These are phyloP conservation scores for Rasamsonia emersonii DNA, from an alignment of 2,329 filamentous ascomycete genomes.

Conservation along the genomic window DNA sequence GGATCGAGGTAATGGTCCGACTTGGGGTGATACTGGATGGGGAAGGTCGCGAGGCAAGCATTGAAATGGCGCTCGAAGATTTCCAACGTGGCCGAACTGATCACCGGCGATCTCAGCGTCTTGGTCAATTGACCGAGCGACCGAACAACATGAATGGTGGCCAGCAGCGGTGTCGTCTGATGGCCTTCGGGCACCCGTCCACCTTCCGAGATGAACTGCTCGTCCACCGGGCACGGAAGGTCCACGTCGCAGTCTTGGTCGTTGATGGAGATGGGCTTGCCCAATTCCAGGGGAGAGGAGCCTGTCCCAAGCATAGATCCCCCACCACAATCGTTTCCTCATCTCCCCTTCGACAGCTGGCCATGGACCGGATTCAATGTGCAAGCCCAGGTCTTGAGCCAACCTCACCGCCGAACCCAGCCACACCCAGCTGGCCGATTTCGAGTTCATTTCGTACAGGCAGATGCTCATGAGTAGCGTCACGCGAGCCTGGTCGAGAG, in stretches of 20 bases:
- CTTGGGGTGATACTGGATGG: conserved; percentile 60
- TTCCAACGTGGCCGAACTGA: conserved; percentile 60
- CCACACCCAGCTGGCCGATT: conserved; percentile 79
- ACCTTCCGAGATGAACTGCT: conserved; percentile 52
- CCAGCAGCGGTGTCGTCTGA: conserved; percentile 63
- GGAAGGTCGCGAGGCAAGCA: conserved; percentile 66
- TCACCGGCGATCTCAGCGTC: conserved; percentile 57
- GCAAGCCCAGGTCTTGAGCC: conserved; percentile 74
- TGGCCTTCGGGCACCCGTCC: conserved; percentile 35
- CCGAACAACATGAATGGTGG: conserved; percentile 72
- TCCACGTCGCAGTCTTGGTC: conserved; percentile 81
- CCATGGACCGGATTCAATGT: conserved; percentile 65
- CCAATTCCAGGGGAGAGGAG: conserved; percentile 70
- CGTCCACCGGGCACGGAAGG: conserved; percentile 71
- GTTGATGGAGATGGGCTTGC: conserved; percentile 71
- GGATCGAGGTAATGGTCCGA: conserved; percentile 63
- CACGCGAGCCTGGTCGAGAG: conserved; percentile 65
- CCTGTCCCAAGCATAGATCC: conserved; percentile 79
- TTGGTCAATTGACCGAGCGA: conserved; percentile 66
- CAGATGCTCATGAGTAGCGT: conserved; percentile 69
- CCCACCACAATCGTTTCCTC: conserved; percentile 86
- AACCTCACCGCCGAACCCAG: conserved; percentile 69
- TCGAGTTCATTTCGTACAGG: conserved; percentile 76
- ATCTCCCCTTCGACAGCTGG: conserved; percentile 73
- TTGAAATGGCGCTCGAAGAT: conserved; percentile 75